These are phyloP conservation scores for Meyerozyma elateridarum DNA, from an alignment of 1,139 yeast species.

Conservation along the genomic window DNA sequence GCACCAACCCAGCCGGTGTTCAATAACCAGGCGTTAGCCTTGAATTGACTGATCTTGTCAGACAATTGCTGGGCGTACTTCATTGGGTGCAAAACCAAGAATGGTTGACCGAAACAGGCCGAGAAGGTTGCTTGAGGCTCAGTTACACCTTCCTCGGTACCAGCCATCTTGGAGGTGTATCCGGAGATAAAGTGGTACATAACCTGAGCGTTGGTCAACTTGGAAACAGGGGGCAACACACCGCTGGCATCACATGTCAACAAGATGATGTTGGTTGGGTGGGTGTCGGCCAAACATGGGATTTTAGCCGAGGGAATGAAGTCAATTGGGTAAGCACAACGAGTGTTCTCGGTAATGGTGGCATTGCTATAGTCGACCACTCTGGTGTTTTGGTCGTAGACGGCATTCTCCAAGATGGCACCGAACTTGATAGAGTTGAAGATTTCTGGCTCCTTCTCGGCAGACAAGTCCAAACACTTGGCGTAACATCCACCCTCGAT, in stretches of 20 bases:
- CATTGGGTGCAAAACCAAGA: constrained; percentile 97
- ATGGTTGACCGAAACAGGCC: constrained; percentile 99
- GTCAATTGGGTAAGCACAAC: constrained; percentile 98
- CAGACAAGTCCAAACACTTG: constrained; percentile 86
- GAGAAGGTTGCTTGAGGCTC: constrained; percentile 98
- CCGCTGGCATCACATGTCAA: constrained; percentile 98
- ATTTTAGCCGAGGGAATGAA: constrained; percentile 94
- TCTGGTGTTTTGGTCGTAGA: constrained; percentile 74
- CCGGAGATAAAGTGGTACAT: constrained; percentile 99
- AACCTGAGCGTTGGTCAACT: constrained; percentile 89
- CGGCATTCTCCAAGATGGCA: constrained; percentile 89
- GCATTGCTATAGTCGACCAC: constrained; percentile 82
- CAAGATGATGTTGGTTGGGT: constrained; percentile 88
- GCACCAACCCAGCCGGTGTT: constrained; percentile 99
- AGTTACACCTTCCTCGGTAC: constrained; percentile 98
- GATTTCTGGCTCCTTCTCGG: constrained; percentile 96
- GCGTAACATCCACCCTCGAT: constrained; percentile 99
- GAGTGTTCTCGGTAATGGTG: constrained; percentile 89
- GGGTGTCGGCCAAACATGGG: constrained; percentile 86
- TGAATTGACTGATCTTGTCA: constrained; percentile 84
- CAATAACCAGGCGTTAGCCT: constrained; percentile 92
- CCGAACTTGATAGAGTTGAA: constrained; percentile 94
- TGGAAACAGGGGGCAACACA: constrained; percentile 95
- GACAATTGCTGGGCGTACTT: constrained; percentile 95
- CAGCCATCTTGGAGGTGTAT: constrained; percentile 99